These are phyloP conservation scores for Opeltia flavorubescens DNA, from an alignment of 495 filamentous ascomycete genomes.

Conservation along the genomic window DNA sequence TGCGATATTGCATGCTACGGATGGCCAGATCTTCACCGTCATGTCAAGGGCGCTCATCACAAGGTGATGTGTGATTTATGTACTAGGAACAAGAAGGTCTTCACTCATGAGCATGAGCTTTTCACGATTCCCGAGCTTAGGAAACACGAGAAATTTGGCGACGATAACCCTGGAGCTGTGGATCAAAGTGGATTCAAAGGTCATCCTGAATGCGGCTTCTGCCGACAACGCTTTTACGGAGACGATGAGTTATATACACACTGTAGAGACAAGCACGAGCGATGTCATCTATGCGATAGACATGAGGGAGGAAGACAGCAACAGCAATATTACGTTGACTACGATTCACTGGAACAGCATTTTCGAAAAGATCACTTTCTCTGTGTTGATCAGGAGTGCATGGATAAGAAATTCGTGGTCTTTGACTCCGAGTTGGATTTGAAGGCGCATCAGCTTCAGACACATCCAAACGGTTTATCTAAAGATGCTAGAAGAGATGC, in stretches of 20 bases:
- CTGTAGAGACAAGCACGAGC: slow-evolving; percentile 82
- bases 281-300: slow-evolving; percentile 88
- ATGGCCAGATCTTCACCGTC: slow-evolving; percentile 90
- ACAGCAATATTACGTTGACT: slow-evolving; percentile 71
- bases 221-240: slow-evolving; percentile 81
- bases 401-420: slow-evolving; percentile 97
- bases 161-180: slow-evolving; percentile 76
- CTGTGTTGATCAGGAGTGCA: slow-evolving; percentile 71
- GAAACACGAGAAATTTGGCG: slow-evolving; percentile 79
- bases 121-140: slow-evolving; percentile 69
- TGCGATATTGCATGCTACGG: slow-evolving; percentile 83
- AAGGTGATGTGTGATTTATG: slow-evolving; percentile 94
- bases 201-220: slow-evolving; percentile 91
- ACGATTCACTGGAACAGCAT: slow-evolving; percentile 68
- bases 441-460: slow-evolving; percentile 70
- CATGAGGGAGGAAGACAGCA: slow-evolving; percentile 52
- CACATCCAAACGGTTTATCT: slow-evolving; percentile 59
- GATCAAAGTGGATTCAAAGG: slow-evolving; percentile 95
- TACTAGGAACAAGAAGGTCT: slow-evolving; percentile 90
- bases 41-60: slow-evolving; percentile 68
- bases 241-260: slow-evolving; percentile 90
- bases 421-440: slow-evolving; percentile 90
- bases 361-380: slow-evolving; percentile 79
- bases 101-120: slow-evolving; percentile 95
- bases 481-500: slow-evolving; percentile 80